Conservation (phyloP, 2,329 filamentous ascomycete genomes). For the Sodiomyces alkalinus region DNA sequence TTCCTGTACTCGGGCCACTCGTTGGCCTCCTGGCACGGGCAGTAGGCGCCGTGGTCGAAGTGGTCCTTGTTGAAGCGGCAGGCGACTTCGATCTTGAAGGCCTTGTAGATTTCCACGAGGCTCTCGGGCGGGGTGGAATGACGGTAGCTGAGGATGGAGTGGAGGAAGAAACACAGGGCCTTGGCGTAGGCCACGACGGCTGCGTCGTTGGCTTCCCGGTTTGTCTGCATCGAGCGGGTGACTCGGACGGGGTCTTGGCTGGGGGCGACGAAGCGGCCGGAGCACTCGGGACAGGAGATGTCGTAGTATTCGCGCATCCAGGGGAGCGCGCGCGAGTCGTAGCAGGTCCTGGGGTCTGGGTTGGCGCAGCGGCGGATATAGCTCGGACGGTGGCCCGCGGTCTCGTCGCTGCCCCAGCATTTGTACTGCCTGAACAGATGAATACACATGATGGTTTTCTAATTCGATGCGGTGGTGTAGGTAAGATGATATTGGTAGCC, state of each 20-base stretch:
- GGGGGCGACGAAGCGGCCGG: slow-evolving; percentile 4
- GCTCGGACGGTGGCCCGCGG: not conserved
- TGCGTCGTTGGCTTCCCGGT: not conserved
- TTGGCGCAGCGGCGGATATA: slow-evolving; percentile 6
- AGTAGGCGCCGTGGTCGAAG: slow-evolving; percentile 1
- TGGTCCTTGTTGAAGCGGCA: slow-evolving; percentile 6
- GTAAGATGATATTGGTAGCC: too few relatives aligned
- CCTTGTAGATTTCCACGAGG: slow-evolving; percentile 1
- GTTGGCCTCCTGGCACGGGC: slow-evolving; percentile 1
- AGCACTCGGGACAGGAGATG: slow-evolving; percentile 1
- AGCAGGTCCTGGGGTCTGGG: slow-evolving; percentile 3
- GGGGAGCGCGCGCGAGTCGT: slow-evolving; percentile 1
- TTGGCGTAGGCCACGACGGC: slow-evolving; percentile 1
- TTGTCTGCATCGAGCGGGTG: not conserved
- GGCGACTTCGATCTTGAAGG: slow-evolving; percentile 4
- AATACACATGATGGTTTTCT: slow-evolving; percentile 3
- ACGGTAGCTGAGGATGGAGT: not conserved
- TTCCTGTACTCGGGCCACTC: slow-evolving; percentile 3
- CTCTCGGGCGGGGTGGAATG: too few relatives aligned
- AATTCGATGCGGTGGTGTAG: not conserved
- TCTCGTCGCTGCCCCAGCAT: not conserved
- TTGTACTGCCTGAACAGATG: slow-evolving; percentile 2
- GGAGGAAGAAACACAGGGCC: slow-evolving; percentile 1
- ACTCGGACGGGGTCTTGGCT: not conserved
- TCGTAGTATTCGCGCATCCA: not conserved